A percentile compares a stretch with the other conserved stretches of the same genome.
phyloP scores from a whole-genome alignment of 2,329 filamentous ascomycete species.

The Fonsecaea erecta region DNA sequence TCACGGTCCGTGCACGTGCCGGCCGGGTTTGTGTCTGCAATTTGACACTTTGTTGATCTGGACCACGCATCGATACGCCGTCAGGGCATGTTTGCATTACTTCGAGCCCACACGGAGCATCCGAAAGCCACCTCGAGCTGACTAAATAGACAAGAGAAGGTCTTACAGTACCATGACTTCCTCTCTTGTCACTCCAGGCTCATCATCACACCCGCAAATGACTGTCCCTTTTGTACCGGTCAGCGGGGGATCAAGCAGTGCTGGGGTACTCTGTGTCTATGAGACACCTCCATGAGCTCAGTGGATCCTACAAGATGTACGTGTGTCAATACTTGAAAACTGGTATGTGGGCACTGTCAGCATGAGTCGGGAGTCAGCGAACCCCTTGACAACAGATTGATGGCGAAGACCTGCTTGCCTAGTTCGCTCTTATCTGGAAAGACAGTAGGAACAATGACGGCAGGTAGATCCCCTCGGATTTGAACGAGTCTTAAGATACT shows the following conservation, averaged over 20 bases:
- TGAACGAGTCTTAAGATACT: too few species aligned
- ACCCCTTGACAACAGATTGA: too few species aligned
- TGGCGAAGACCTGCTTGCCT: too few species aligned
- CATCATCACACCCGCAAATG: not conserved
- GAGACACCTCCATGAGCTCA: not conserved
- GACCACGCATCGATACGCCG: too few species aligned
- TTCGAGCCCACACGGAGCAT: not conserved
- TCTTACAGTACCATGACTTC: not conserved
- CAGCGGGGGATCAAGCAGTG: not conserved
- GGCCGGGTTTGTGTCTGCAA: not conserved
- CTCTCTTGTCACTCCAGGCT: not conserved
- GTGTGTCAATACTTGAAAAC: too few species aligned
- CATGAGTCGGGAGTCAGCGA: not conserved
- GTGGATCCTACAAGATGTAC: not conserved
- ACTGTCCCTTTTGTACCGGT: not conserved
- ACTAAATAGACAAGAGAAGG: not conserved
- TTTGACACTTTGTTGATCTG: not conserved
- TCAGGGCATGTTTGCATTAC: too few species aligned
- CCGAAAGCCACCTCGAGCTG: not conserved
- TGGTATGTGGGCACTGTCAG: not conserved
- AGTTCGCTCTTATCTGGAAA: not conserved
- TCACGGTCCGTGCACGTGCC: conserved; percentile 1
- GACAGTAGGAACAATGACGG: not conserved
- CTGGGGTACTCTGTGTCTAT: not conserved
- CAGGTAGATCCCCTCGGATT: not conserved